phyloP scores from a whole-genome alignment of 2,329 filamentous ascomycete species.

The Ophiocordyceps camponoti-rufipedis region DNA sequence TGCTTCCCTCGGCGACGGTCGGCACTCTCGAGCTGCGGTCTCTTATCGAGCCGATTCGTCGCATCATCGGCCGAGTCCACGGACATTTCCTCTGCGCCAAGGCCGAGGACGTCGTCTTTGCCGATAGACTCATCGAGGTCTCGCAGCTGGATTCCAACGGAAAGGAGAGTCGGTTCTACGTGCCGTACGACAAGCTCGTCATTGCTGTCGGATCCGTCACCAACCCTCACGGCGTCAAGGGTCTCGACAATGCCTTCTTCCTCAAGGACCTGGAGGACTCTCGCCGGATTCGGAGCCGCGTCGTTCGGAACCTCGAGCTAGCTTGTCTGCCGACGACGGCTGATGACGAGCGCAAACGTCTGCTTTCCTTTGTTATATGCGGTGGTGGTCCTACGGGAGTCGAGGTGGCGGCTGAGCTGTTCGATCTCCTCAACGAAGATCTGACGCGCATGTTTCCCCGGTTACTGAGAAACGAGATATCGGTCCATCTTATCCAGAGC shows the following conservation, averaged over 20 bases:
- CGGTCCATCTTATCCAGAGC: conserved; percentile 91
- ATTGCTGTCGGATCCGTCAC: conserved; percentile 82
- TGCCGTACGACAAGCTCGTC: conserved; percentile 94
- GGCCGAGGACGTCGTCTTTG: conserved; percentile 83
- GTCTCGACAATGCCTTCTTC: conserved; percentile 84
- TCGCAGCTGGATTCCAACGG: conserved; percentile 54
- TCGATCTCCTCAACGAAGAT: conserved; percentile 92
- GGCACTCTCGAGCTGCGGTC: conserved; percentile 84
- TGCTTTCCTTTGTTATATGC: conserved; percentile 90
- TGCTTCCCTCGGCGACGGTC: conserved; percentile 92
- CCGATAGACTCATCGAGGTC: conserved; percentile 76
- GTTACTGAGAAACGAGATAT: conserved; percentile 90
- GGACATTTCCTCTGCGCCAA: conserved; percentile 82
- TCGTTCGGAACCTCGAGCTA: conserved; percentile 76
- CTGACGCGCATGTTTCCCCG: conserved; percentile 67
- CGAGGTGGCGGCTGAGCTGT: conserved; percentile 92
- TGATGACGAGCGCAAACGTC: conserved; percentile 69
- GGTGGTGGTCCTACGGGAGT: conserved; percentile 93
- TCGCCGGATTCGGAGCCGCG: conserved; percentile 68
- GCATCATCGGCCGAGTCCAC: conserved; percentile 57
- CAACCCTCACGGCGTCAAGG: conserved; percentile 90
- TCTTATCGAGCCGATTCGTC: conserved; percentile 79
- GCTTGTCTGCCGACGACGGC: conserved; percentile 84
- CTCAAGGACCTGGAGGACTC: conserved; percentile 92
- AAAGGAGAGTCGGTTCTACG: conserved; percentile 66